phyloP scores from a whole-genome alignment of 352 stramenopile species.

The Pythium pyrilobum region DNA sequence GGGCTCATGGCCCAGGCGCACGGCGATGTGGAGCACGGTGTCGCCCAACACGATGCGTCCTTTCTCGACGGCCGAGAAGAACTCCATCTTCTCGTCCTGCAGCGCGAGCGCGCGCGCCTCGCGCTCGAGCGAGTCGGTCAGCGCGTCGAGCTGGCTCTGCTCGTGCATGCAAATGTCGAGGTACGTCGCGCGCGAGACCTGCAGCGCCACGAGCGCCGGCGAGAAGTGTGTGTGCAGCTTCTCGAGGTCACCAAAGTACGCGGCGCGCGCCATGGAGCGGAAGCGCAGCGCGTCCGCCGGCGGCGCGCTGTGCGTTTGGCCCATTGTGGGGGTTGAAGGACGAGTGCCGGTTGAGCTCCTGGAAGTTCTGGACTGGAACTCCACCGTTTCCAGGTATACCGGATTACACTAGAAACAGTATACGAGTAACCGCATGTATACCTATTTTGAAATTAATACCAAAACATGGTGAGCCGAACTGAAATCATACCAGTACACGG shows the following conservation, averaged over 20 bases:
- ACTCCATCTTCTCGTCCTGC: conserved; percentile 74
- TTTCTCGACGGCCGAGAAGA: conserved; percentile 56
- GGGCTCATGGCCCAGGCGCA: conserved; percentile 38
- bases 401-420: too few relatives aligned
- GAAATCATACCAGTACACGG: too few relatives aligned
- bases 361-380: too few relatives aligned
- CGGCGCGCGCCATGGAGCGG: conserved; percentile 33
- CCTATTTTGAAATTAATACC: too few relatives aligned
- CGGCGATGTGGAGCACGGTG: conserved; percentile 67
- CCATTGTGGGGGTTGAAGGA: conserved; percentile 21
- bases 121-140: conserved; percentile 57
- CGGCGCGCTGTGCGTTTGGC: conserved; percentile 54
- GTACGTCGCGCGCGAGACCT: conserved; percentile 73
- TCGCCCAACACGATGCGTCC: conserved; percentile 59
- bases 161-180: conserved; percentile 70
- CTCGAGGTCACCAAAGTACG: conserved; percentile 45
- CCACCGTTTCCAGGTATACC: too few relatives aligned
- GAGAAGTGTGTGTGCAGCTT: conserved; percentile 36
- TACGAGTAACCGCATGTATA: too few relatives aligned
- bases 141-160: conserved; percentile 40
- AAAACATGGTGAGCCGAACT: too few relatives aligned
- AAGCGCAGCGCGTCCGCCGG: conserved; percentile 48
- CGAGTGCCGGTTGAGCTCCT: too few relatives aligned
- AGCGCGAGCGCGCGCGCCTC: conserved; percentile 39
- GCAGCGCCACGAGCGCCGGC: conserved; percentile 37